phyloP scores from a whole-genome alignment of 352 stramenopile species.

The Paralagenidium karlingii region DNA sequence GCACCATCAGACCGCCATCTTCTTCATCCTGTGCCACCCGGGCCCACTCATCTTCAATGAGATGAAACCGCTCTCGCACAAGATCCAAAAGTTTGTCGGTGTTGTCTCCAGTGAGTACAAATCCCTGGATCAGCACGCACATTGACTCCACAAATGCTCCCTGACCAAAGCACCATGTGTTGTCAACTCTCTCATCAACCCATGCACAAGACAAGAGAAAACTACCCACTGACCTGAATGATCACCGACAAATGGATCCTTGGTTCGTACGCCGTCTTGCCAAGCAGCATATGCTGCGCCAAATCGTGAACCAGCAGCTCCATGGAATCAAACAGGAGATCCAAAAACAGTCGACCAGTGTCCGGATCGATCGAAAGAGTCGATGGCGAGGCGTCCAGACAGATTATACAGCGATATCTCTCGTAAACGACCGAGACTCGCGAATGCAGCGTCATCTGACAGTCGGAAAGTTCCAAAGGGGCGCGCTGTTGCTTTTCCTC shows the following conservation, averaged over 20 bases:
- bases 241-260: slow-evolving; percentile 74
- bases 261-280: slow-evolving; percentile 25
- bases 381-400: slow-evolving; percentile 74
- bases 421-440: slow-evolving; percentile 48
- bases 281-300: slow-evolving; percentile 42
- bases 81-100: slow-evolving; percentile 39
- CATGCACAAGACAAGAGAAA: no score
- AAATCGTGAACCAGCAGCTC: slow-evolving; percentile 68
- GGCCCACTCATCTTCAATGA: slow-evolving; percentile 77
- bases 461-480: not conserved
- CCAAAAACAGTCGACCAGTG: slow-evolving; percentile 61
- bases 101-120: slow-evolving; percentile 53
- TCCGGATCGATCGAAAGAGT: slow-evolving; percentile 68
- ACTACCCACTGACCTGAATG: slow-evolving; percentile 9
- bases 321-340: slow-evolving; percentile 48
- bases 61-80: slow-evolving; percentile 54
- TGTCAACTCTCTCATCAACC: not conserved
- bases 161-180: slow-evolving; percentile 11
- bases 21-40: slow-evolving; percentile 9
- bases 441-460: not conserved
- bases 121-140: slow-evolving; percentile 71
- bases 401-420: slow-evolving; percentile 73
- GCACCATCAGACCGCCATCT: not conserved
- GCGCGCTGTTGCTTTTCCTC: not conserved
- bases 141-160: slow-evolving; percentile 64